These are phyloP conservation scores for Ophiocytium majus DNA, from an alignment of 352 stramenopile species.

Conservation along the genomic window DNA sequence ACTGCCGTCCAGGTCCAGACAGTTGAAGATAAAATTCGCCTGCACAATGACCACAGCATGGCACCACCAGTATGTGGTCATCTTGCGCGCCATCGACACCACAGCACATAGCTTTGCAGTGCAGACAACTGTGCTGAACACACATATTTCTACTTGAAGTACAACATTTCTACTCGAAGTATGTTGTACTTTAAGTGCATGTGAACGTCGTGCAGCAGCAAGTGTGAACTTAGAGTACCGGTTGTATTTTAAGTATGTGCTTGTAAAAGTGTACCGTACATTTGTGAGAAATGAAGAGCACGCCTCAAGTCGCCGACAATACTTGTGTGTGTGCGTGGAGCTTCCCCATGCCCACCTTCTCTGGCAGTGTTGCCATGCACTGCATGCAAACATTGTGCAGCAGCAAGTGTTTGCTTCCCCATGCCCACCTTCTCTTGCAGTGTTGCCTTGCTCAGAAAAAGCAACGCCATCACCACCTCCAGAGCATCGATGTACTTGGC, in stretches of 20 bases:
- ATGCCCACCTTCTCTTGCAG: not conserved
- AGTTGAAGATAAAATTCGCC: constrained; percentile 1
- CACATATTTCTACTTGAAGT: not conserved
- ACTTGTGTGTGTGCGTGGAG: not conserved
- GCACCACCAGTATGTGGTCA: too few species aligned
- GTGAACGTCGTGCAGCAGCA: not conserved
- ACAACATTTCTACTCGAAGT: not conserved
- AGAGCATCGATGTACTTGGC: not conserved
- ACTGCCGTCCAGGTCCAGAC: not conserved
- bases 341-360: not conserved
- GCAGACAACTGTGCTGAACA: not conserved
- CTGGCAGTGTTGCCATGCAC: not conserved
- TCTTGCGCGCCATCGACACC: too few species aligned
- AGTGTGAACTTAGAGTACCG: not conserved
- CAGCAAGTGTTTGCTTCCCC: not conserved
- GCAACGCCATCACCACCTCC: not conserved
- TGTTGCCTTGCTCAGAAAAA: not conserved
- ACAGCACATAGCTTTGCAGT: not conserved
- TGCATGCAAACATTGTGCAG: not conserved
- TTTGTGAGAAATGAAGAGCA: not conserved
- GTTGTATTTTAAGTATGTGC: not conserved
- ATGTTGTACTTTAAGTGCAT: not conserved
- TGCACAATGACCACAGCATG: too few species aligned
- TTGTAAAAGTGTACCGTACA: not conserved
- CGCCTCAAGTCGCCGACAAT: not conserved